Conservation (phyloP, 2,329 filamentous ascomycete species). For the Alternaria burnsii region DNA sequence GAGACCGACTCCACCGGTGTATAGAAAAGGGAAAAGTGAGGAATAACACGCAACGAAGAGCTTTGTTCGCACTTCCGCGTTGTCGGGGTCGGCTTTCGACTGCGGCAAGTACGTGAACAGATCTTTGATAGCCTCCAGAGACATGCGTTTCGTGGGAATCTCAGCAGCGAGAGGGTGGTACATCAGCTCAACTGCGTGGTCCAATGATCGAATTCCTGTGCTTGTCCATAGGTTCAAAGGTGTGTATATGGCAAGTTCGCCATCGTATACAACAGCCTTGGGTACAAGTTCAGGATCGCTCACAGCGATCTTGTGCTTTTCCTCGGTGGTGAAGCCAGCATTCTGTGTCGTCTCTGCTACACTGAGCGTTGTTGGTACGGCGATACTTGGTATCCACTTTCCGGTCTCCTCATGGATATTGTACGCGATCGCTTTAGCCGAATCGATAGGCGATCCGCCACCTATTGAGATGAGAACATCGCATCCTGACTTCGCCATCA, state of each 20-base stretch:
- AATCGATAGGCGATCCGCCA: conserved; percentile 64
- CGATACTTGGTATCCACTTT: conserved; percentile 51
- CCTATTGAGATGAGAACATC: conserved; percentile 48
- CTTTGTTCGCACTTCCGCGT: conserved; percentile 60
- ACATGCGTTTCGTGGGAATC: conserved; percentile 57
- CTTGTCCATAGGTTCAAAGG: conserved; percentile 61
- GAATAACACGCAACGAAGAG: conserved; percentile 63
- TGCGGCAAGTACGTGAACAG: conserved; percentile 63
- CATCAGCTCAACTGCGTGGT: conserved; percentile 64
- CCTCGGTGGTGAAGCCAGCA: conserved; percentile 61
- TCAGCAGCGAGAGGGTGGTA: conserved; percentile 64
- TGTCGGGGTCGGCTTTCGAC: conserved; percentile 57
- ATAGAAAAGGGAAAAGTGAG: conserved; percentile 58
- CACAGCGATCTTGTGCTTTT: conserved; percentile 62
- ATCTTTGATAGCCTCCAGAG: conserved; percentile 57
- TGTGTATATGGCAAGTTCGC: conserved; percentile 61
- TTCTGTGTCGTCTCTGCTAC: conserved; percentile 64
- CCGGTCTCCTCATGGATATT: conserved; percentile 50
- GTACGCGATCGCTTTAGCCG: conserved; percentile 51
- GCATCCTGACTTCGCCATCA: conserved; percentile 49
- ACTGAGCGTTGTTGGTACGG: conserved; percentile 53
- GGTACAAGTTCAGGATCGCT: conserved; percentile 55
- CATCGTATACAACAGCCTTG: conserved; percentile 62
- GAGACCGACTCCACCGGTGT: conserved; percentile 61
- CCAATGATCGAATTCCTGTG: conserved; percentile 63